Evolutionary conservation across 2,329 filamentous ascomycete genomes (phyloP), one percentile per base, ranked within the genome.

Genomic region (Cladobotryum protrusum): DNA sequence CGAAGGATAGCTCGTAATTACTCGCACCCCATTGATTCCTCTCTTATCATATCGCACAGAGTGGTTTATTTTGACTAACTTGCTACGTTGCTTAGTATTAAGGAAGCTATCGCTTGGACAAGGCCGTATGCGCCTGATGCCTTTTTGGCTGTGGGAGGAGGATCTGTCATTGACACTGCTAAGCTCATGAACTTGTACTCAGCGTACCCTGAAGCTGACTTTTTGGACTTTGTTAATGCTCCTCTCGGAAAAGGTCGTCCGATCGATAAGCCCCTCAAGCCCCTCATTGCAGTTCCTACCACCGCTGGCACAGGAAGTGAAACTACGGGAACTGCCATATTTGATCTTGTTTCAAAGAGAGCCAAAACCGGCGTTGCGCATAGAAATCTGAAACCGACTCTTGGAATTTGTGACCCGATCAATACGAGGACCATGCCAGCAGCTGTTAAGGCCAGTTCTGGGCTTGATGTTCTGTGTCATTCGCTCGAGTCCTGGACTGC

Each of bases 151-250:
- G 93, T 99, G 14, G 93, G 87, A 24, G 79, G 69, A 59, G 93
- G 93, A 35, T 95, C 89, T 36, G 93, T 97, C 57, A 99, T 99
- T 58, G 93, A 99, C 70, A 99, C 93, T 1, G 92, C 93, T 48
- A 99, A 99, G 71, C 78, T 99, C 50, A 97, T 99, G 91, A 99
- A 99, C 64, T 78, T 99, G 0, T 97, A 97, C 72, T 87, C 85
- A 1, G 85, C 82, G 55, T 96, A 90, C 64, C 91, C 91, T 0
- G 87, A 96, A 7, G 92, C 92, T 33, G 88, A 93, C 59, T 96
- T 99, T 64, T 77, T 97, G 34, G 92, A 99, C 74, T 99, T 99
- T 56, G 93, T 99, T 67, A 97, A 97, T 63, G 92, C 92, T 0
- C 93, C 93, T 0, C 73, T 97, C 0, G 93, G 93, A 52, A 89